Evolutionary conservation across 2,329 filamentous ascomycete species (phyloP).

Genomic region (Myriosclerotinia curreyana): DNA sequence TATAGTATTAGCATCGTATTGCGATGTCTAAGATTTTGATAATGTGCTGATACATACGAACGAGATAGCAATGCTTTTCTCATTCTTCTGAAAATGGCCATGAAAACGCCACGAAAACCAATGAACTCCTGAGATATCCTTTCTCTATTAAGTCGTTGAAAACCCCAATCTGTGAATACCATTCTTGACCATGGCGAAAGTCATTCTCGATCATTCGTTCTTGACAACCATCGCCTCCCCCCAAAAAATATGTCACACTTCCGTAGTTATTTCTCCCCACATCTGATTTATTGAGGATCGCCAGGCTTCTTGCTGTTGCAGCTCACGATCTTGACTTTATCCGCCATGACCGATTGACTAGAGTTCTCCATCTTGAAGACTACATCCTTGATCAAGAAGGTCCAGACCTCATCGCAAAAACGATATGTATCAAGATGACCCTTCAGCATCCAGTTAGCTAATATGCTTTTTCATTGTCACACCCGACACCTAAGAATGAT

Average conservation of each 20-base stretch:
- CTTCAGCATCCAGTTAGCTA: slow-evolving; percentile 47
- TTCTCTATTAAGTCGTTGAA: slow-evolving; percentile 2
- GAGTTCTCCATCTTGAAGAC: slow-evolving; percentile 93
- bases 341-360: slow-evolving; percentile 69
- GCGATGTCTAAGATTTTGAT: slow-evolving; percentile 1
- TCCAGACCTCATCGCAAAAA: slow-evolving; percentile 99
- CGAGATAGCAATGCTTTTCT: slow-evolving; percentile 1
- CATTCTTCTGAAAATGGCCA: slow-evolving; percentile 6
- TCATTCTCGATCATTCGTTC: neutral
- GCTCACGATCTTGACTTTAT: slow-evolving; percentile 97
- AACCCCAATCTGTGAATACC: slow-evolving; percentile 5
- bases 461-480: slow-evolving; percentile 2
- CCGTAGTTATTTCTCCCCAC: neutral
- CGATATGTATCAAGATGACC: slow-evolving; percentile 97
- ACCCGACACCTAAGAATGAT: neutral
- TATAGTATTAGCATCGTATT: slow-evolving; percentile 9
- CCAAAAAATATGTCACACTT: neutral
- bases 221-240: neutral
- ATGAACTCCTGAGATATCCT: slow-evolving; percentile 12
- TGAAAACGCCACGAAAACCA: slow-evolving; percentile 7
- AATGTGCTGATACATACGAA: neutral
- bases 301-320: slow-evolving; percentile 86
- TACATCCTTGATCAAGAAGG: slow-evolving; percentile 97
- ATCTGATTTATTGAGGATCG: slow-evolving; percentile 44
- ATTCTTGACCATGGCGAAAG: neutral